A percentile compares a stretch with the other conserved stretches of the same genome.
Evolutionary conservation across 2,329 filamentous ascomycete genomes (phyloP).

Genomic region (Verticillium nubilum): DNA sequence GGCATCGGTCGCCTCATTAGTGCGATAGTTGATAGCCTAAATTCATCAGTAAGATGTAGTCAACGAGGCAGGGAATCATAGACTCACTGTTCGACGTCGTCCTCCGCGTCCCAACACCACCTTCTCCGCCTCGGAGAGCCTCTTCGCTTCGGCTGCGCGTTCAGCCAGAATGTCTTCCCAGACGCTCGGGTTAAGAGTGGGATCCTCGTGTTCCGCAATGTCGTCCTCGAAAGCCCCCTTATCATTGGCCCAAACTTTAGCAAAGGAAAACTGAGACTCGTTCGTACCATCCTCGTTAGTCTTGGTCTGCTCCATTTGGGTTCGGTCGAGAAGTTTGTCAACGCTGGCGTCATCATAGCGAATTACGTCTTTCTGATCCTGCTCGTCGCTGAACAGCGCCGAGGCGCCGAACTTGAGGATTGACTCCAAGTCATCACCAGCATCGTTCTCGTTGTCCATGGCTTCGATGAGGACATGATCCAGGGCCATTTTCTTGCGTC

Average conservation of each 20-base stretch:
- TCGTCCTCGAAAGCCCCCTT: constrained; percentile 61
- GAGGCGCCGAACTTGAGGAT: constrained; percentile 84
- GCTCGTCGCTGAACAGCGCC: constrained; percentile 73
- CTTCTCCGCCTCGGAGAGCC: constrained; percentile 60
- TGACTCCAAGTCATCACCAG: constrained; percentile 74
- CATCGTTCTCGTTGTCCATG: constrained; percentile 79
- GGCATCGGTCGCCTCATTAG: constrained; percentile 9
- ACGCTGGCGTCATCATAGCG: constrained; percentile 76
- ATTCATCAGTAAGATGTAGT: constrained; percentile 1
- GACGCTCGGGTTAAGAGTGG: constrained; percentile 58
- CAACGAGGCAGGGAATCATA: not conserved
- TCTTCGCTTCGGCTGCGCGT: constrained; percentile 58
- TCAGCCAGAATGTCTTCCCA: constrained; percentile 81
- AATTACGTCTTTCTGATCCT: constrained; percentile 63
- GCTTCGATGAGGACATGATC: constrained; percentile 93
- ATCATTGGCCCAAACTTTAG: constrained; percentile 88
- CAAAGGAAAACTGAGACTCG: constrained; percentile 82
- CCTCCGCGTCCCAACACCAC: constrained; percentile 83
- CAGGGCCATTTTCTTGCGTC: constrained; percentile 90
- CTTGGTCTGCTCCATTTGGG: constrained; percentile 68
- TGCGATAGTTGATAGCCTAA: constrained; percentile 23
- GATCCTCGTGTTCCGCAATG: constrained; percentile 43
- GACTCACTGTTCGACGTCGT: constrained; percentile 55
- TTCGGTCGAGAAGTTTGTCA: constrained; percentile 87
- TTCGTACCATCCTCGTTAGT: constrained; percentile 57